Conservation (phyloP, 2,329 filamentous ascomycete species). For the Microsporum canis region DNA sequence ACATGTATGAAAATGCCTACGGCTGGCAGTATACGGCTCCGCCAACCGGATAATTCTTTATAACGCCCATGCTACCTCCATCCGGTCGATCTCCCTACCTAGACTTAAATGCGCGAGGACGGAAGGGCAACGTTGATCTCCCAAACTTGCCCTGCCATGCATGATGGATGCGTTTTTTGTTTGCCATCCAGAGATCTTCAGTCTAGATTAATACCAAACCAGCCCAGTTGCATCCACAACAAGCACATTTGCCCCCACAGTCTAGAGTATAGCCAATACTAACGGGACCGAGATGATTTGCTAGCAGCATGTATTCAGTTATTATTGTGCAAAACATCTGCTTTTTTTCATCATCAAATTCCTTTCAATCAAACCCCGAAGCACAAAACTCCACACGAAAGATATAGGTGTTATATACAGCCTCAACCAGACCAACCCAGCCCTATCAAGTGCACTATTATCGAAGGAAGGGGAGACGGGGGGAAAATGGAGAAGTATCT, state of each 20-base stretch:
- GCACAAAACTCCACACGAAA: background rate
- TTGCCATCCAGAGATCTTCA: background rate
- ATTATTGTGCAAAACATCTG: background rate
- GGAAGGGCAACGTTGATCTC: background rate
- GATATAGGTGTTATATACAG: constrained; percentile 2
- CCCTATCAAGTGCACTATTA: background rate
- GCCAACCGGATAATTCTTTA: no score
- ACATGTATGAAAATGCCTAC: no score
- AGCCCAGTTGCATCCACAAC: background rate
- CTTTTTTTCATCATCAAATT: background rate
- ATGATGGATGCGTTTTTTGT: background rate
- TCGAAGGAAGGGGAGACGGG: background rate
- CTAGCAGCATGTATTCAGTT: background rate
- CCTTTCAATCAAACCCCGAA: constrained; percentile 1
- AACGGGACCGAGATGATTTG: background rate
- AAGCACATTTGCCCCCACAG: background rate
- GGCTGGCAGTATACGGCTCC: no score
- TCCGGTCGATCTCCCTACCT: no score
- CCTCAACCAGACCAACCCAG: background rate
- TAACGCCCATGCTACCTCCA: no score
- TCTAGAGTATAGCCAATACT: background rate
- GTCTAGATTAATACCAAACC: background rate
- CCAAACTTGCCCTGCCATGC: background rate
- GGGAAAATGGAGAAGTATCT: background rate
- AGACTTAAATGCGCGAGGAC: no score